These are phyloP conservation scores for Scortechinia acanthostroma DNA, from an alignment of 2,329 filamentous ascomycete species.

Conservation along the genomic window DNA sequence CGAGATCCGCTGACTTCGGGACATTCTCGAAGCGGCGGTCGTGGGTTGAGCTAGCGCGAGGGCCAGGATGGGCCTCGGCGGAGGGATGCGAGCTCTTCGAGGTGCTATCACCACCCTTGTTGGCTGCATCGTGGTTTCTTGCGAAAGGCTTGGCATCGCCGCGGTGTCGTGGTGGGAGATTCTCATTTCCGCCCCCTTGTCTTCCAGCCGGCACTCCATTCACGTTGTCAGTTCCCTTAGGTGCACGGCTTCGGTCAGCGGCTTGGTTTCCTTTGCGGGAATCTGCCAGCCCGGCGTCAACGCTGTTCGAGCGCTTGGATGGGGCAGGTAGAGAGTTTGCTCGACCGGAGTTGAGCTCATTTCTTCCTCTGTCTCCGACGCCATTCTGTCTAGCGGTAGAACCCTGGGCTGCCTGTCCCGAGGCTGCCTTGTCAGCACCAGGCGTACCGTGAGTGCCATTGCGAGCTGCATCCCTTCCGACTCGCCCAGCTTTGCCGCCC, in stretches of 20 bases:
- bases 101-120: slow-evolving; percentile 23
- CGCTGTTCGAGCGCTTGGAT: background rate
- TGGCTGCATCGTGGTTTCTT: slow-evolving; percentile 12
- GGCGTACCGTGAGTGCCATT: slow-evolving; percentile 25
- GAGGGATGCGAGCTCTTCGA: slow-evolving; percentile 10
- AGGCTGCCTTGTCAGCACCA: slow-evolving; percentile 15
- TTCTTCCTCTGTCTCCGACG: slow-evolving; percentile 12
- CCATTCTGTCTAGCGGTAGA: slow-evolving; percentile 6
- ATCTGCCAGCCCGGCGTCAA: background rate
- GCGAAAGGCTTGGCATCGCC: slow-evolving; percentile 10
- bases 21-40: slow-evolving; percentile 26
- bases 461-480: slow-evolving; percentile 36
- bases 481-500: slow-evolving; percentile 45
- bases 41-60: slow-evolving; percentile 15
- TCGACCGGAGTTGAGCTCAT: slow-evolving; percentile 7
- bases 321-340: slow-evolving; percentile 17
- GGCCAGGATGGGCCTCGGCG: no score
- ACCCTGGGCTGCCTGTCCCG: slow-evolving; percentile 5
- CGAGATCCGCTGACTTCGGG: slow-evolving; percentile 23
- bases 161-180: background rate
- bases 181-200: background rate
- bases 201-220: background rate
- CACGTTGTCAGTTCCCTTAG: background rate
- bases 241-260: background rate
- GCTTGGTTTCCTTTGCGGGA: background rate